These are phyloP conservation scores for Scedosporium apiospermum DNA, from an alignment of 2,329 filamentous ascomycete genomes.

Conservation along the genomic window DNA sequence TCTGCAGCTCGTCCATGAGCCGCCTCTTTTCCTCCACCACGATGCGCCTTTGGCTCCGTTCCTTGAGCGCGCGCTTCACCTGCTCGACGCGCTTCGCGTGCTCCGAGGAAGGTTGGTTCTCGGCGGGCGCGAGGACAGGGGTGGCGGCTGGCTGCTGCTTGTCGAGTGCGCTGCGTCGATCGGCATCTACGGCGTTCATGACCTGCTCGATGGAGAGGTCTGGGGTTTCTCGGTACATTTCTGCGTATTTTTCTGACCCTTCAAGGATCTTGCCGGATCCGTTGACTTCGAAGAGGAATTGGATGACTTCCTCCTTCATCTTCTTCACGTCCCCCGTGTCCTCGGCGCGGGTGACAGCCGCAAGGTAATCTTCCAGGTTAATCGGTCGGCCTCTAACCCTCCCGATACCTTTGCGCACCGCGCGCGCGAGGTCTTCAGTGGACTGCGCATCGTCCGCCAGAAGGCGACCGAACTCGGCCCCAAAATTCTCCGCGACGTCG, in stretches of 20 bases:
- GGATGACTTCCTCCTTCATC: slow-evolving; percentile 7
- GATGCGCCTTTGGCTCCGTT: background rate
- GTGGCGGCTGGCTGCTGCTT: slow-evolving; percentile 3
- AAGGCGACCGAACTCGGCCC: slow-evolving; percentile 21
- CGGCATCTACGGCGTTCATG: slow-evolving; percentile 20
- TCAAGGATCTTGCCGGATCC: slow-evolving; percentile 1
- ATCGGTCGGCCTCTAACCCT: slow-evolving; percentile 12
- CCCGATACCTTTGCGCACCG: slow-evolving; percentile 26
- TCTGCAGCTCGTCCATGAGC: slow-evolving; percentile 35
- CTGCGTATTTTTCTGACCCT: slow-evolving; percentile 9
- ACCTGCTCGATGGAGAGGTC: slow-evolving; percentile 16
- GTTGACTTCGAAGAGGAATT: slow-evolving; percentile 9
- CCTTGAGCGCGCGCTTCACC: slow-evolving; percentile 8
- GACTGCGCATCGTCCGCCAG: slow-evolving; percentile 27
- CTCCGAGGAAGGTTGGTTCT: background rate
- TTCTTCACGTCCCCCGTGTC: slow-evolving; percentile 5
- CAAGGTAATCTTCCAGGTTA: slow-evolving; percentile 8
- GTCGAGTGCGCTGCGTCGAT: slow-evolving; percentile 15
- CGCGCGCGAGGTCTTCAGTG: slow-evolving; percentile 24
- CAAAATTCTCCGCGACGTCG: slow-evolving; percentile 17
- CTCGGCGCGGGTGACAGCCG: slow-evolving; percentile 1
- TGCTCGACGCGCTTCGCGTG: slow-evolving; percentile 9
- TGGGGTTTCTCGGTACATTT: slow-evolving; percentile 6
- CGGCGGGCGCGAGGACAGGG: background rate
- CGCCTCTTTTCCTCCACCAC: slow-evolving; percentile 25